phyloP scores from a whole-genome alignment of 768 basidiomycete species.

The Podaxis sp. region DNA sequence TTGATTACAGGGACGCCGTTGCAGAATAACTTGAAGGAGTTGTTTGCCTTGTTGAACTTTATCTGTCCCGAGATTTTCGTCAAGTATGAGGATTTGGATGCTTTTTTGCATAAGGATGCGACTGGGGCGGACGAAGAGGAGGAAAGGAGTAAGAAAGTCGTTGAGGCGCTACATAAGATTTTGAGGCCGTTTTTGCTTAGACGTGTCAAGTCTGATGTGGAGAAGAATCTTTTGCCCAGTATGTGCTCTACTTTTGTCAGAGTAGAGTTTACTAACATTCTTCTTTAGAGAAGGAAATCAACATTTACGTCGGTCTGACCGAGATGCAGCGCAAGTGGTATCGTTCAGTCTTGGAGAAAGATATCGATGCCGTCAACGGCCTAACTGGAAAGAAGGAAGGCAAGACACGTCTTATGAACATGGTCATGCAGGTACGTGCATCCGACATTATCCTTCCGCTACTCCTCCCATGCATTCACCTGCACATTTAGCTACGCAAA shows the following conservation, averaged over 20 bases:
- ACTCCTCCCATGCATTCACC: neutral
- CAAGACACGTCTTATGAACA: constrained; percentile 96
- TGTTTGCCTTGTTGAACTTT: constrained; percentile 91
- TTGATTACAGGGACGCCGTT: constrained; percentile 97
- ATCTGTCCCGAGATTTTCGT: constrained; percentile 97
- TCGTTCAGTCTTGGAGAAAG: constrained; percentile 92
- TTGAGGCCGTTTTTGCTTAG: constrained; percentile 91
- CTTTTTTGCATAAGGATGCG: constrained; percentile 90
- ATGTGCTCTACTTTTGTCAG: constrained; percentile 13
- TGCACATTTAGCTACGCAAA: constrained; percentile 58
- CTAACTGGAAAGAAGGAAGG: constrained; percentile 97
- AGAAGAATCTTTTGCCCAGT: constrained; percentile 94
- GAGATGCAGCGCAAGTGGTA: constrained; percentile 99
- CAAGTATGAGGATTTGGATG: constrained; percentile 87
- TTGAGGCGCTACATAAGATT: constrained; percentile 97
- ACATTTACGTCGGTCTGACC: constrained; percentile 94
- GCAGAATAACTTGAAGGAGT: constrained; percentile 95
- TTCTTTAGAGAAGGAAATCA: constrained; percentile 91
- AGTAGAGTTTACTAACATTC: neutral
- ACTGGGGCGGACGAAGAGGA: constrained; percentile 65
- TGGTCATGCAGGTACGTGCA: constrained; percentile 88
- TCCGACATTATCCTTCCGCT: neutral
- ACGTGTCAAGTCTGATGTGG: constrained; percentile 94
- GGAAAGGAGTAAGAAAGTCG: constrained; percentile 87
- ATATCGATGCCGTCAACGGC: constrained; percentile 98